Evolutionary conservation across 176 grass and related monocot species (phyloP).

Genomic region (Musa beccarii): DNA sequence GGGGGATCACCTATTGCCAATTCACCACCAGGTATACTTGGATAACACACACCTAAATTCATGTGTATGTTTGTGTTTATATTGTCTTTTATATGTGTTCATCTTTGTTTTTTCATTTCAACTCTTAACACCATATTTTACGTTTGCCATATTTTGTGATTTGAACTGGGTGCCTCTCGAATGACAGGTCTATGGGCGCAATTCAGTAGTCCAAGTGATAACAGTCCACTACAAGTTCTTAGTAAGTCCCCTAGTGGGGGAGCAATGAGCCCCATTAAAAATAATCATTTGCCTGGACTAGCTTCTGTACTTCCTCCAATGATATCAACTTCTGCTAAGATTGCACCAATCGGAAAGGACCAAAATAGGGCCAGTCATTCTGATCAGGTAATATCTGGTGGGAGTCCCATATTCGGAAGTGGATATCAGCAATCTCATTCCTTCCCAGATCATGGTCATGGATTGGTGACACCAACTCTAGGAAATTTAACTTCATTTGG

Average conservation of each 20-base stretch:
- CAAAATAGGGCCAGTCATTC: conserved; percentile 19
- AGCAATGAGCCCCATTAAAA: conserved; percentile 24
- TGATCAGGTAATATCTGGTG: conserved; percentile 4
- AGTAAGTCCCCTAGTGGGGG: conserved; percentile 26
- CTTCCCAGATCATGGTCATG: conserved; percentile 29
- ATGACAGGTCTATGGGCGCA: conserved; percentile 38
- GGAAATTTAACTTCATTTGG: conserved; percentile 19
- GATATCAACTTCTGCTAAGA: conserved; percentile 22
- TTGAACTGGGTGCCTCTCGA: conserved; percentile 9
- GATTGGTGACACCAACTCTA: conserved; percentile 20
- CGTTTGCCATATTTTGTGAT: conserved; percentile 2
- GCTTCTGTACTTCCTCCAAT: conserved; percentile 26
- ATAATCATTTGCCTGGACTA: conserved; percentile 32
- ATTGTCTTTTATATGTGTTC: background rate
- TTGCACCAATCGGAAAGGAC: conserved; percentile 30
- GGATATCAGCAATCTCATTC: conserved; percentile 30
- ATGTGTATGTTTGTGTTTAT: background rate
- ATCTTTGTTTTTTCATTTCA: background rate
- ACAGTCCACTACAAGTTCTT: conserved; percentile 24
- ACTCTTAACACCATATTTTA: background rate
- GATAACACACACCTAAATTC: background rate
- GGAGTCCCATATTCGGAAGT: conserved; percentile 10
- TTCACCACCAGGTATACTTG: conserved; percentile 35
- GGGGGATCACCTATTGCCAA: conserved; percentile 34
- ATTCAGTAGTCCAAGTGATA: conserved; percentile 31